phyloP scores from a whole-genome alignment of 2,329 filamentous ascomycete genomes.

The Stenocarpella maydis region DNA sequence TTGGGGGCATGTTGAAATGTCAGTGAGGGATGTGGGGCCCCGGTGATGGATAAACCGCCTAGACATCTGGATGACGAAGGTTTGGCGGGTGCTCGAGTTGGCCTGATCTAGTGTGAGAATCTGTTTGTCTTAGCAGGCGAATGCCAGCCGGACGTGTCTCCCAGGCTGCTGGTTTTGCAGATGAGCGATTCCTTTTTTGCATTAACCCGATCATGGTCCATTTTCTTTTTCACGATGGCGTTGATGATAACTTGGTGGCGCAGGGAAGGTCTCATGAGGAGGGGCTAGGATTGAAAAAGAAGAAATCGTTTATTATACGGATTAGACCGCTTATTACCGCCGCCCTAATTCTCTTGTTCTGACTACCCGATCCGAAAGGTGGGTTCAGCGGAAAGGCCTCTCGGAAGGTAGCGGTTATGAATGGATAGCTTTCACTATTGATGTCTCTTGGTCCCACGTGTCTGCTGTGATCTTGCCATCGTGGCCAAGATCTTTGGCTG shows the following conservation, averaged over 20 bases:
- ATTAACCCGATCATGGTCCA: neutral
- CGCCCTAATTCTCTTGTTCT: neutral
- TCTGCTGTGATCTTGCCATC: no score
- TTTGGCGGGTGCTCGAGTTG: no score
- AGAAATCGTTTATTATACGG: neutral
- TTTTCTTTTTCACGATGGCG: neutral
- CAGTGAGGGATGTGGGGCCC: no score
- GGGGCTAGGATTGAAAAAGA: neutral
- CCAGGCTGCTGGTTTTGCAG: neutral
- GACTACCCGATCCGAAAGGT: neutral
- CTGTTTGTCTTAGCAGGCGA: neutral
- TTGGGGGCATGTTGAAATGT: no score
- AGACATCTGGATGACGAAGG: neutral
- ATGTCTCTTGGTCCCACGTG: no score
- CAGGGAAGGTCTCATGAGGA: neutral
- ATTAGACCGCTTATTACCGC: neutral
- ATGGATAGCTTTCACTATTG: constrained; percentile 1
- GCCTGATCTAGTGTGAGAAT: neutral
- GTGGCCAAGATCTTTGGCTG: no score
- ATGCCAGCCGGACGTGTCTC: neutral
- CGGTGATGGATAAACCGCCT: no score
- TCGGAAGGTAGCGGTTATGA: neutral
- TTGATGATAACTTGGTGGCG: neutral
- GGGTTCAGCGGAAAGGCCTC: no score
- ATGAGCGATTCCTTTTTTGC: neutral